A percentile compares a stretch with the other conserved stretches of the same genome.
These are phyloP conservation scores for Syzygium aqueum DNA, from an alignment of 345 rosid genomes.

Conservation along the genomic window DNA sequence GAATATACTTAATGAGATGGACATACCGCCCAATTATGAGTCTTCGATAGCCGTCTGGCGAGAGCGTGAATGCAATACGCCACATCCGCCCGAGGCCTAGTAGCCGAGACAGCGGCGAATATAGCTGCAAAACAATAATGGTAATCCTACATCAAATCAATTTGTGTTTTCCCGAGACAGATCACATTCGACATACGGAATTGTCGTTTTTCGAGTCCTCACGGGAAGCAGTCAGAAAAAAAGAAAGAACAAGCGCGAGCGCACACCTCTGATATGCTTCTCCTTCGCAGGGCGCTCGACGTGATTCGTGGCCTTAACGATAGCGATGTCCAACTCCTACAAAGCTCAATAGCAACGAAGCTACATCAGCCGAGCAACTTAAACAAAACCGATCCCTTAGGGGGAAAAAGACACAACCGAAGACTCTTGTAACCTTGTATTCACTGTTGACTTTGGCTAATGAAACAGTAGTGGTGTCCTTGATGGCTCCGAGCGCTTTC, in stretches of 20 bases:
- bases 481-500: slow-evolving; percentile 92
- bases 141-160: neutral
- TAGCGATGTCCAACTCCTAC: slow-evolving; percentile 94
- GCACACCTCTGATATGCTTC: slow-evolving; percentile 68
- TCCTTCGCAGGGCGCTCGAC: slow-evolving; percentile 89
- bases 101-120: slow-evolving; percentile 85
- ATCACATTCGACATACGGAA: neutral
- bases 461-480: slow-evolving; percentile 95
- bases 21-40: slow-evolving; percentile 98
- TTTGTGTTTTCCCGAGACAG: neutral
- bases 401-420: neutral
- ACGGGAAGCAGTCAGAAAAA: neutral
- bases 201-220: neutral
- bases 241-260: neutral
- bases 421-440: slow-evolving; percentile 52
- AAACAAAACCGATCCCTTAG: neutral
- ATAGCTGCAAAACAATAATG: slow-evolving; percentile 47
- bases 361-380: neutral
- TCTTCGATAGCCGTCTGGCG: slow-evolving; percentile 74
- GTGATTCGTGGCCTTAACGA: slow-evolving; percentile 95
- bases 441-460: slow-evolving; percentile 97
- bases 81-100: slow-evolving; percentile 98
- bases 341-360: neutral
- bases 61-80: slow-evolving; percentile 96
- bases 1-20: neutral